These are phyloP conservation scores for Lecanicillium sp. DNA, from an alignment of 2,329 filamentous ascomycete species.

Conservation along the genomic window DNA sequence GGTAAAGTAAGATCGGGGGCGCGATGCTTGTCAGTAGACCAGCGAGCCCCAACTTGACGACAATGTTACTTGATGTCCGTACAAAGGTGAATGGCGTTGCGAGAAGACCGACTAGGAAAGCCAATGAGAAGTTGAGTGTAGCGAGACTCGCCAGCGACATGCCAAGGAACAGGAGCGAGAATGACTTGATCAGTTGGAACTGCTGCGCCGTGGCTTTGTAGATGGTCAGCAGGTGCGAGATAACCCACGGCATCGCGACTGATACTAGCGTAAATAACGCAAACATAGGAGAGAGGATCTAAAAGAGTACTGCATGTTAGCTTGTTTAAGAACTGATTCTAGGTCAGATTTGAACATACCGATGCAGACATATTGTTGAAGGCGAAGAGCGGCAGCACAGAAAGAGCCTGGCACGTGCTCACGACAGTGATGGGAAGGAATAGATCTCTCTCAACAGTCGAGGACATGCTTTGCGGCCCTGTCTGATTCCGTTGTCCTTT, in stretches of 20 bases:
- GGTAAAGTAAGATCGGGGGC: constrained; percentile 51
- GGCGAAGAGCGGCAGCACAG: constrained; percentile 74
- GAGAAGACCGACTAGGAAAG: constrained; percentile 76
- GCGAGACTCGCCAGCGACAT: constrained; percentile 89
- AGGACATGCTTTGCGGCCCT: constrained; percentile 6
- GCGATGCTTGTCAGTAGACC: constrained; percentile 54
- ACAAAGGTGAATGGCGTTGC: constrained; percentile 76
- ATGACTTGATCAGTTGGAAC: constrained; percentile 74
- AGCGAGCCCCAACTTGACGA: constrained; percentile 37
- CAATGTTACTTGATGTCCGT: constrained; percentile 38
- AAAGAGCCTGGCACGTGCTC: constrained; percentile 65
- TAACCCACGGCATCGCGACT: constrained; percentile 47
- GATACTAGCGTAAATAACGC: constrained; percentile 50
- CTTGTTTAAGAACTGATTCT: background rate
- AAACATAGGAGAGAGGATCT: constrained; percentile 59
- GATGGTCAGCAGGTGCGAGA: constrained; percentile 50
- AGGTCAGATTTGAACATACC: constrained; percentile 42
- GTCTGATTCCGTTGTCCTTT: constrained; percentile 8
- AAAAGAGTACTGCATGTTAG: constrained; percentile 5
- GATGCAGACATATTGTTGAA: constrained; percentile 68
- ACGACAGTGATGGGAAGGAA: constrained; percentile 71
- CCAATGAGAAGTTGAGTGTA: constrained; percentile 90
- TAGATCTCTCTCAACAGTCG: constrained; percentile 55
- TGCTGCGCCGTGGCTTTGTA: constrained; percentile 59
- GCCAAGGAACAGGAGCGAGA: constrained; percentile 87